A percentile compares a stretch with the other conserved stretches of the same genome.
Conservation (phyloP, 1,284 basidiomycete species). For the Athelia psychrophila region DNA sequence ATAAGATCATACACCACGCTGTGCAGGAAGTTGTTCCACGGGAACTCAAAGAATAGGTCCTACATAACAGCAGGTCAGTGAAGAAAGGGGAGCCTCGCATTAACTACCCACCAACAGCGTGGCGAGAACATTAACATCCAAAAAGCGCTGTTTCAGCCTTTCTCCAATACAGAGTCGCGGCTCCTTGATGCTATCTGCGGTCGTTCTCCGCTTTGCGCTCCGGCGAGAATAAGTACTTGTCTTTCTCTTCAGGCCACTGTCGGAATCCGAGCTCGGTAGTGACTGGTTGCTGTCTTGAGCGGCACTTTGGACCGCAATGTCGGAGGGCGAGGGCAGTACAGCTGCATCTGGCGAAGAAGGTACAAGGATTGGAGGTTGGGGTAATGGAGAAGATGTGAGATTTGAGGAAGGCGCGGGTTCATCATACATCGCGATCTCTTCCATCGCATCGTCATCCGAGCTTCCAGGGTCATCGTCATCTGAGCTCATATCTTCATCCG, state of each 20-base stretch:
- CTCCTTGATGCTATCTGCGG: constrained; percentile 24
- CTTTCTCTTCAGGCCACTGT: constrained; percentile 27
- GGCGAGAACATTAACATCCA: constrained; percentile 69
- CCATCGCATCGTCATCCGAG: constrained; percentile 73
- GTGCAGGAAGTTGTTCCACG: constrained; percentile 98
- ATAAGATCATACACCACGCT: constrained; percentile 96
- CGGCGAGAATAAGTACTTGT: constrained; percentile 47
- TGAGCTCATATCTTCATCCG: constrained; percentile 72
- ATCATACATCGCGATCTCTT: constrained; percentile 73
- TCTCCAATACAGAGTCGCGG: constrained; percentile 62
- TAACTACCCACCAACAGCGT: constrained; percentile 65
- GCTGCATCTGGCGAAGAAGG: constrained; percentile 25
- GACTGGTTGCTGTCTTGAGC: constrained; percentile 18
- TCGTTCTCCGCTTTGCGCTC: constrained; percentile 45
- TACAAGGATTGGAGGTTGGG: constrained; percentile 19
- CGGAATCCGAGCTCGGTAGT: constrained; percentile 22
- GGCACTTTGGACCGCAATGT: constrained; percentile 24
- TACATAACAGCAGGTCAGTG: constrained; percentile 23
- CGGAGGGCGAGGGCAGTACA: constrained; percentile 23
- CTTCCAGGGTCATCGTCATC: constrained; percentile 66
- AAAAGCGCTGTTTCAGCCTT: constrained; percentile 71
- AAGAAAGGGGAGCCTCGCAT: constrained; percentile 2
- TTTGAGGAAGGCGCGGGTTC: constrained; percentile 31
- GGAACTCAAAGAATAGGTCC: constrained; percentile 95
- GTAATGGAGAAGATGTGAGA: constrained; percentile 25